These are phyloP conservation scores for Exophiala mesophila DNA, from an alignment of 2,329 filamentous ascomycete species.

Conservation along the genomic window DNA sequence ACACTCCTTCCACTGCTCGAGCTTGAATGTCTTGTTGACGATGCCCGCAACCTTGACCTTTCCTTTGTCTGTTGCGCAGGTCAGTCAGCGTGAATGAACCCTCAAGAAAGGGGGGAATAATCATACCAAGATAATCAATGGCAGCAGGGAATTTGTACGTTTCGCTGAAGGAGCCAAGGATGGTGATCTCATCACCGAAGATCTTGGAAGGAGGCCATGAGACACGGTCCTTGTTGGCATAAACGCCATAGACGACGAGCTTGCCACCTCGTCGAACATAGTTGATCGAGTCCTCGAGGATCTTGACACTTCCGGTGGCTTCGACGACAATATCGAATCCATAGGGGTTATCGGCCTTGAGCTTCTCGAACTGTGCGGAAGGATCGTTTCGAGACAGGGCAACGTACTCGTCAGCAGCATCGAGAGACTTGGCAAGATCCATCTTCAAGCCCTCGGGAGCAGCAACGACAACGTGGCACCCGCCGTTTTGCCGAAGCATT, in stretches of 20 bases:
- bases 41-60: constrained; percentile 55
- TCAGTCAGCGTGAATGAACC: no score
- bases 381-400: constrained; percentile 47
- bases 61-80: constrained; percentile 35
- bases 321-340: constrained; percentile 71
- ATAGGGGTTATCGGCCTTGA: constrained; percentile 63
- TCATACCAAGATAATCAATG: constrained; percentile 45
- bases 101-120: constrained; percentile 6
- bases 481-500: constrained; percentile 60
- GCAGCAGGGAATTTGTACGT: constrained; percentile 65
- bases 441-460: constrained; percentile 66
- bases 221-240: constrained; percentile 57
- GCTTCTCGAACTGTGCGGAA: constrained; percentile 54
- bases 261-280: constrained; percentile 68
- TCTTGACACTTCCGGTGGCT: constrained; percentile 63
- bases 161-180: constrained; percentile 68
- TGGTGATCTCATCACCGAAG: constrained; percentile 63
- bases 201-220: constrained; percentile 68
- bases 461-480: constrained; percentile 65
- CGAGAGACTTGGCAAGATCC: constrained; percentile 54
- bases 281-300: constrained; percentile 66
- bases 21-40: constrained; percentile 66
- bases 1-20: constrained; percentile 68
- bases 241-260: constrained; percentile 68
- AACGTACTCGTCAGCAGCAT: constrained; percentile 46